Base-by-base conservation (phyloP, 257 asterid species). In the Hygrophila difformis region DNA sequence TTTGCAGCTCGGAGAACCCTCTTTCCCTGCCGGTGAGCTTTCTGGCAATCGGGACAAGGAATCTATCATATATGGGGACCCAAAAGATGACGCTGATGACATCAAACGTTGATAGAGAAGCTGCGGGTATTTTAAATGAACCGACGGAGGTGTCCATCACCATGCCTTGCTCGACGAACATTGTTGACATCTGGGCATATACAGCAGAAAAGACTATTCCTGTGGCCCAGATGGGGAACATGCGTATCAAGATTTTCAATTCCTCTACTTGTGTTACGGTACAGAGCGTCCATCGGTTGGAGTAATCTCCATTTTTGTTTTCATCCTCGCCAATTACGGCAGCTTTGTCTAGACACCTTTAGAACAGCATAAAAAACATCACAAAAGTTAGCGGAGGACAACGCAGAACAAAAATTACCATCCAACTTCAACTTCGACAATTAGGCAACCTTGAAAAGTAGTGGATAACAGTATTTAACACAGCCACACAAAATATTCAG, bases 141-240 rank as follows among this genome's bases (percentile, higher is more conserved):
- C 89, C 94, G 1, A 75, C 12, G n/a, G 87, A 51, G 16, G 89
- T 79, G 71, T 88, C 87, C 95, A 88, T 84, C 66, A 84, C 65
- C 68, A 65, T 79, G 67, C 97, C 97, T 65, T 88, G 97, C 75
- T 76, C 97, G 1, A 88, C 94, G n/a, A 88, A 78, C 93, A 88
- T 74, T 4, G 93, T 74, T 1, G 93, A 74, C 91, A 88, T 77
- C 66, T 88, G 97, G 38, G 94, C 93, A 38, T 84, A 81, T 22
- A 81, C 94, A 0, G 97, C 94, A 3, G 91, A 57, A 51, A 88
- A 84, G 61, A 84, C 76, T 22, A 88, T 88, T n/a, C 93, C 94
- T 2, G 95, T 78, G 12, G 93, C 95, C 95, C 94, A 88, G 39
- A 84, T 71, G 51, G 97, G 95, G 37, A 88, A 84, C 95, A 88